phyloP scores from a whole-genome alignment of 352 stramenopile species.

The Phytophthora podocarpi region DNA sequence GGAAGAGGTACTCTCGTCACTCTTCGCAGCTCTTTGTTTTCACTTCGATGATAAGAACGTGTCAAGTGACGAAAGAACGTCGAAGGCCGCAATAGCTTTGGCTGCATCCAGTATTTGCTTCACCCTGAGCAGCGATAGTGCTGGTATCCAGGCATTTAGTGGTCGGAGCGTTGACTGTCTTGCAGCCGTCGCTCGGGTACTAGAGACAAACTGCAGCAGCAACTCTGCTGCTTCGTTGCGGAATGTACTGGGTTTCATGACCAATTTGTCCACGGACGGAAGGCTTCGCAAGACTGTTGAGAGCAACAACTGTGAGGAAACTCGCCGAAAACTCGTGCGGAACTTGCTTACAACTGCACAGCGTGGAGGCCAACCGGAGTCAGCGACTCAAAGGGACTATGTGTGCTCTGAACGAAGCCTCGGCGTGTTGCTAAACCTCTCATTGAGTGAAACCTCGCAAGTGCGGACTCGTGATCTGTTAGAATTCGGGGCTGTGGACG shows the following conservation, averaged over 20 bases:
- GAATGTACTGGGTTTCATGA: conserved; percentile 60
- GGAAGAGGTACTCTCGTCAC: conserved; percentile 10
- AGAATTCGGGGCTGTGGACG: conserved; percentile 15
- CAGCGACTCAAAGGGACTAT: neutral
- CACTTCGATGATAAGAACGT: neutral
- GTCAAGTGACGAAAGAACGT: conserved; percentile 7
- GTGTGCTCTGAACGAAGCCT: conserved; percentile 49
- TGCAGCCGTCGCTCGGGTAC: neutral
- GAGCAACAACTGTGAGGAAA: conserved; percentile 13
- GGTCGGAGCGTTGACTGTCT: conserved; percentile 11
- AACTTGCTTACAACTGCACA: conserved; percentile 21
- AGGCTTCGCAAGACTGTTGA: conserved; percentile 33
- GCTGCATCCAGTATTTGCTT: conserved; percentile 57
- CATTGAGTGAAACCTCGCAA: conserved; percentile 40
- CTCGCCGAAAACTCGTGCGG: conserved; percentile 27
- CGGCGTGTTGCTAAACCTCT: conserved; percentile 71
- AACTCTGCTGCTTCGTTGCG: conserved; percentile 7
- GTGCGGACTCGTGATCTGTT: conserved; percentile 43
- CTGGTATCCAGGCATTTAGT: conserved; percentile 33
- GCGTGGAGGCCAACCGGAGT: neutral
- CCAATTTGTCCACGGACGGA: conserved; percentile 59
- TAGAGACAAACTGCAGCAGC: conserved; percentile 11
- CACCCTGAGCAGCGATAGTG: conserved; percentile 50
- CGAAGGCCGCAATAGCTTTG: conserved; percentile 19
- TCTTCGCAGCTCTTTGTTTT: conserved; percentile 31